Evolutionary conservation across 192 early-diverging fungal genomes (phyloP).

Genomic region (Entomortierella lignicola): DNA sequence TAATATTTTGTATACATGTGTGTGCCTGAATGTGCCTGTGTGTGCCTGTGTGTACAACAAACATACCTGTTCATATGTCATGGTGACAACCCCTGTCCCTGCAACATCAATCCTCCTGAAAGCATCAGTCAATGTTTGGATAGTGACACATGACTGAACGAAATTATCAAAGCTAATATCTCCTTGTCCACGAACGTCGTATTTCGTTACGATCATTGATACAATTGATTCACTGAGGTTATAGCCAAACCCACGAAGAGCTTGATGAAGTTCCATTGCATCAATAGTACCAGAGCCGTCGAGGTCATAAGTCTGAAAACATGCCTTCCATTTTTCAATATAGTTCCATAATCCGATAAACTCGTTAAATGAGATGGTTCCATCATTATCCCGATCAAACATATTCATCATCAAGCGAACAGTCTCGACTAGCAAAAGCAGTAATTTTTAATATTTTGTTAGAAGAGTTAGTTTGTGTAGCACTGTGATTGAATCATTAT

Average conservation of each 20-base stretch:
- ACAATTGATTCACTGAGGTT: slow-evolving; percentile 53
- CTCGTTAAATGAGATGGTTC: slow-evolving; percentile 75
- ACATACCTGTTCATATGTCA: slow-evolving; percentile 67
- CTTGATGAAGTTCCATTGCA: slow-evolving; percentile 47
- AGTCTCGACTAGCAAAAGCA: slow-evolving; percentile 62
- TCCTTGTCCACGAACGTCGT: slow-evolving; percentile 62
- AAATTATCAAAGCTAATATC: slow-evolving; percentile 56
- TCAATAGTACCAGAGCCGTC: slow-evolving; percentile 78
- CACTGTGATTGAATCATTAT: neutral
- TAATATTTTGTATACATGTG: no score
- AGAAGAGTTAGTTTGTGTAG: no score
- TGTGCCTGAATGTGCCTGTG: no score
- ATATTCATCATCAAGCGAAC: slow-evolving; percentile 76
- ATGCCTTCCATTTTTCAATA: slow-evolving; percentile 78
- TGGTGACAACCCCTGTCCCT: slow-evolving; percentile 68
- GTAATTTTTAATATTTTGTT: neutral
- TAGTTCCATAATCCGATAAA: slow-evolving; percentile 76
- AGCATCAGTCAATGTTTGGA: slow-evolving; percentile 69
- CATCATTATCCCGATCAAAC: slow-evolving; percentile 71
- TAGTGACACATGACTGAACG: slow-evolving; percentile 71
- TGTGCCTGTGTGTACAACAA: no score
- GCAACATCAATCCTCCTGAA: slow-evolving; percentile 70
- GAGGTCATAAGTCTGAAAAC: slow-evolving; percentile 73
- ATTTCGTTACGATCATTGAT: slow-evolving; percentile 38
- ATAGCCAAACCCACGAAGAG: slow-evolving; percentile 53